Conservation (phyloP, 768 basidiomycete species). For the Suillus occidentalis region DNA sequence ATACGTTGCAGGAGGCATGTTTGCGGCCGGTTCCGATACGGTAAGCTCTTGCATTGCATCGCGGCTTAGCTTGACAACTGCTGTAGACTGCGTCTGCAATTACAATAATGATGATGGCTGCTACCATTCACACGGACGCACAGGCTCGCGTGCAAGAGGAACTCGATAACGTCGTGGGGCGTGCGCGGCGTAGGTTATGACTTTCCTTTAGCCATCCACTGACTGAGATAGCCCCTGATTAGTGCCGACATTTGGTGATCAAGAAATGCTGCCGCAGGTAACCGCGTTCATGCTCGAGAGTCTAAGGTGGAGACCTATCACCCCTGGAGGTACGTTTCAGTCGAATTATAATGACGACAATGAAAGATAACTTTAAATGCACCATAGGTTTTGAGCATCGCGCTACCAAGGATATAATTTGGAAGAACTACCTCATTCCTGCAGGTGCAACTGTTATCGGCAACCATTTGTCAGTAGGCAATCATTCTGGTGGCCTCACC, state of each 20-base stretch:
- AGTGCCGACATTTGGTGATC: constrained; percentile 41
- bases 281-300: constrained; percentile 38
- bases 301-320: constrained; percentile 39
- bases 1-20: constrained; percentile 43
- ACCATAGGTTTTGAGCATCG: constrained; percentile 56
- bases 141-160: constrained; percentile 53
- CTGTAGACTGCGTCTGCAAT: constrained; percentile 45
- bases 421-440: constrained; percentile 40
- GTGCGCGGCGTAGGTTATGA: constrained; percentile 24
- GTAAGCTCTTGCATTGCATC: constrained; percentile 22
- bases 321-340: constrained; percentile 22
- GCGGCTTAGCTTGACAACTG: background rate
- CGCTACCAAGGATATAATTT: constrained; percentile 55
- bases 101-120: constrained; percentile 53
- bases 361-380: constrained; percentile 12
- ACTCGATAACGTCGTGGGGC: constrained; percentile 50
- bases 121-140: constrained; percentile 49
- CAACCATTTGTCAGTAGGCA: constrained; percentile 35
- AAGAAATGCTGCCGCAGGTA: constrained; percentile 34
- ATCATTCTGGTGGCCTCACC: background rate
- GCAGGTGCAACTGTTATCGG: constrained; percentile 38
- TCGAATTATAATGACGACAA: background rate
- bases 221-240: background rate
- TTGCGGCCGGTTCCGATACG: constrained; percentile 43
- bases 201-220: background rate